phyloP scores from a whole-genome alignment of 1,284 basidiomycete genomes.

The Ustilago sp. region DNA sequence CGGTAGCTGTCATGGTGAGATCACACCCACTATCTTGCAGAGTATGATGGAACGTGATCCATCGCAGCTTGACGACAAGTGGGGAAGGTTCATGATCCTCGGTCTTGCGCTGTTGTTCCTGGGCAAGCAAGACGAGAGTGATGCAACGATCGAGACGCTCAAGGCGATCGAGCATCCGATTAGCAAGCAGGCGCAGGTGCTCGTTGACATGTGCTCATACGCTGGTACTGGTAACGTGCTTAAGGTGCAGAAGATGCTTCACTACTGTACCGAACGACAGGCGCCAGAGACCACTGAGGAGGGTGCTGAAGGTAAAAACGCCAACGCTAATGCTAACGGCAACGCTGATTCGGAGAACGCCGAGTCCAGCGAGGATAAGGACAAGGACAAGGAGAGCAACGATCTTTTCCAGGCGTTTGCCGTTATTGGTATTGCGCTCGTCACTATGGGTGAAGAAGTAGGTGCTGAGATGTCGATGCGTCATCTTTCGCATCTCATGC shows the following conservation, averaged over 20 bases:
- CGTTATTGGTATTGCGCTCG: slow-evolving; percentile 90
- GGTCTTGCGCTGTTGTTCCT: slow-evolving; percentile 92
- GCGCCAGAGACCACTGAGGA: slow-evolving; percentile 71
- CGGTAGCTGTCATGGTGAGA: slow-evolving; percentile 93
- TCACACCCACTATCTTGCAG: slow-evolving; percentile 89
- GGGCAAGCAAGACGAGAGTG: slow-evolving; percentile 76
- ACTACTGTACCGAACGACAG: slow-evolving; percentile 92
- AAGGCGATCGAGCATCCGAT: slow-evolving; percentile 95
- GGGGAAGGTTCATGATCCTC: slow-evolving; percentile 88
- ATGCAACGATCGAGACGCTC: slow-evolving; percentile 93
- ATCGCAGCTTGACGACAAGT: slow-evolving; percentile 74
- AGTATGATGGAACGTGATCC: slow-evolving; percentile 79
- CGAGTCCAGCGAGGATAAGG: slow-evolving; percentile 23
- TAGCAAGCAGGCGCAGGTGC: slow-evolving; percentile 87
- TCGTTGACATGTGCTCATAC: slow-evolving; percentile 94
- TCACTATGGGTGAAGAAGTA: slow-evolving; percentile 98
- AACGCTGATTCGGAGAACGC: slow-evolving; percentile 35
- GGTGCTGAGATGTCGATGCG: slow-evolving; percentile 84
- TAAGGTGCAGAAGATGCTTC: slow-evolving; percentile 91
- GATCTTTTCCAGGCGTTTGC: slow-evolving; percentile 94
- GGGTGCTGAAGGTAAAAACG: slow-evolving; percentile 56
- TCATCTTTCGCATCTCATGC: slow-evolving; percentile 76
- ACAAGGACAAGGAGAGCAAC: slow-evolving; percentile 74
- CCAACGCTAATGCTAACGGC: slow-evolving; percentile 28
- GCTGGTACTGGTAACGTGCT: slow-evolving; percentile 96